Evolutionary conservation across 1,139 yeast species (phyloP).

Genomic region (Pneumocystis sp.): DNA sequence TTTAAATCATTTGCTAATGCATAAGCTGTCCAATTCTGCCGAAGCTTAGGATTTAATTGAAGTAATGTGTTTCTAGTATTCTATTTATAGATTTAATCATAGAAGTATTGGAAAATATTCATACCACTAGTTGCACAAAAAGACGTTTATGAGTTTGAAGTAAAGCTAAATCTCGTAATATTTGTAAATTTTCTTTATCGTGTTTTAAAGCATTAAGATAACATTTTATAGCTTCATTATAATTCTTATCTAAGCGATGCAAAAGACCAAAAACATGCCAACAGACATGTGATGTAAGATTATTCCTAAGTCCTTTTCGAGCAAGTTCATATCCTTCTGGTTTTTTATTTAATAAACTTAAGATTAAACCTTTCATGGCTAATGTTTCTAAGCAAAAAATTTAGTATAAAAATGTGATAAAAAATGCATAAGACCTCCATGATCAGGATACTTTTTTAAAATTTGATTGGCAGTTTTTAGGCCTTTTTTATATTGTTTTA

Average conservation of each 20-base stretch:
- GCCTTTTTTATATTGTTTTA: slow-evolving; percentile 75
- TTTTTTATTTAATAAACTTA: slow-evolving; percentile 39
- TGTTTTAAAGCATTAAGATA: slow-evolving; percentile 62
- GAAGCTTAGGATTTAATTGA: slow-evolving; percentile 64
- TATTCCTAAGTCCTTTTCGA: slow-evolving; percentile 44
- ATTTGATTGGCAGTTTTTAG: slow-evolving; percentile 60
- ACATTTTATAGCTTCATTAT: slow-evolving; percentile 66
- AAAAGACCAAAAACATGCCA: slow-evolving; percentile 80
- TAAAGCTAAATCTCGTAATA: slow-evolving; percentile 66
- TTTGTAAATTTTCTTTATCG: slow-evolving; percentile 65
- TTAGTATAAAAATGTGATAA: neutral
- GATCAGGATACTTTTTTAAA: slow-evolving; percentile 59
- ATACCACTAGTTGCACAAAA: slow-evolving; percentile 35
- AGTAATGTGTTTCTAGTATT: slow-evolving; percentile 52
- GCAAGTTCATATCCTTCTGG: slow-evolving; percentile 54
- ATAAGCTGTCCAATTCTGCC: slow-evolving; percentile 84
- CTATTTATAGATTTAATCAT: slow-evolving; percentile 3
- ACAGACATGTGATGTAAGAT: slow-evolving; percentile 45
- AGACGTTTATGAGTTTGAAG: slow-evolving; percentile 72
- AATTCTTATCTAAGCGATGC: slow-evolving; percentile 54
- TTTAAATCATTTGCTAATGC: slow-evolving; percentile 76
- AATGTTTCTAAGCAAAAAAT: slow-evolving; percentile 37
- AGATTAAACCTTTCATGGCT: slow-evolving; percentile 68
- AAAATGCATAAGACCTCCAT: slow-evolving; percentile 28
- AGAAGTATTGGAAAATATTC: neutral